phyloP scores from a whole-genome alignment of 78 protist species.

The Diacronema lutheri region DNA sequence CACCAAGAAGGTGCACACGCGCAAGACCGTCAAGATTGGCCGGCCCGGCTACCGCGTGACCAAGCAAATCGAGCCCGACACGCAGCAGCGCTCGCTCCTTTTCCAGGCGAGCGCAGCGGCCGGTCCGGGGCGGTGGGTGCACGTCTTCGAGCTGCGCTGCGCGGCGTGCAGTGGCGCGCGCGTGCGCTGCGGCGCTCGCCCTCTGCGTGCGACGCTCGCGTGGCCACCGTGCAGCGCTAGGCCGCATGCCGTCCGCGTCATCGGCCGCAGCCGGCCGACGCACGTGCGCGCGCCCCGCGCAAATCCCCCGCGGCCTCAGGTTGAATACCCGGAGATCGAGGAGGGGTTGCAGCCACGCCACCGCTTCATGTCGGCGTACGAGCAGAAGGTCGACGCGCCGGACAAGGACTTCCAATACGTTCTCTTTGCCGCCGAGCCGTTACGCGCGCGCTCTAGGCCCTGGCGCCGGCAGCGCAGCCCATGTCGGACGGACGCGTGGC shows the following conservation, averaged over 20 bases:
- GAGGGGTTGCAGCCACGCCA: constrained; percentile 88
- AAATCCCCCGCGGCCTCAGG: constrained; percentile 16
- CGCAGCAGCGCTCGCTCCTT: constrained; percentile 52
- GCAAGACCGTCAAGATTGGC: constrained; percentile 82
- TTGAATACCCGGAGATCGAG: constrained; percentile 94
- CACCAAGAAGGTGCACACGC: neutral
- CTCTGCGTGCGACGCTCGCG: too few relatives aligned
- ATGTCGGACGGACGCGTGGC: too few relatives aligned
- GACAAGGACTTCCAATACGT: constrained; percentile 81
- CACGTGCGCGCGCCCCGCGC: too few relatives aligned
- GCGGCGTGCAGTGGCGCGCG: too few relatives aligned
- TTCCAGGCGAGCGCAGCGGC: constrained; percentile 52
- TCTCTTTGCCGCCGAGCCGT: constrained; percentile 97
- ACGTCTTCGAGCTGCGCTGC: too few relatives aligned
- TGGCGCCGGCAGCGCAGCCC: too few relatives aligned
- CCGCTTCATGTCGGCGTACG: constrained; percentile 95
- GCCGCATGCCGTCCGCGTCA: too few relatives aligned
- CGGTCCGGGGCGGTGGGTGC: too few relatives aligned
- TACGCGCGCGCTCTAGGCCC: too few relatives aligned
- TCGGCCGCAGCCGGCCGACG: too few relatives aligned
- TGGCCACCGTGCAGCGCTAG: too few relatives aligned
- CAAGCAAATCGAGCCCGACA: constrained; percentile 53
- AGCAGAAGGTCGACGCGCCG: constrained; percentile 76
- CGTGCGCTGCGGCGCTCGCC: too few relatives aligned
- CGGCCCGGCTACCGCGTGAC: constrained; percentile 86